A percentile compares a stretch with the other conserved stretches of the same genome.
phyloP scores from a whole-genome alignment of 2,329 filamentous ascomycete genomes.

The Fusarium abutilonis region DNA sequence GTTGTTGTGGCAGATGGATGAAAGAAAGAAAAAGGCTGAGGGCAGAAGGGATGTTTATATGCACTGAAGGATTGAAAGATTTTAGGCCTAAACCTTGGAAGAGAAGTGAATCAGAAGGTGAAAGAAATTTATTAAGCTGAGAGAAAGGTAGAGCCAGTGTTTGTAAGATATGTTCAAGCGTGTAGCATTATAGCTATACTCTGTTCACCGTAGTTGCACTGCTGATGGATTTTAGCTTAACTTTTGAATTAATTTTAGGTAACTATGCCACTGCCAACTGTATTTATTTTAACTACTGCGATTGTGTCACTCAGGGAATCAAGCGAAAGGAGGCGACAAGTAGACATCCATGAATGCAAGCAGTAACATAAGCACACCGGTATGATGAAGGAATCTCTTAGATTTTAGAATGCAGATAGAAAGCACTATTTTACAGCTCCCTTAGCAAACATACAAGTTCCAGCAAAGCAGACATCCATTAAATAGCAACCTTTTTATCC shows the following conservation, averaged over 20 bases:
- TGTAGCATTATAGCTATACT: neutral
- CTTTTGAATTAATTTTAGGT: conserved; percentile 2
- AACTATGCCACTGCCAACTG: conserved; percentile 7
- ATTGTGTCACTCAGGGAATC: neutral
- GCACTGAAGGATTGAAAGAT: neutral
- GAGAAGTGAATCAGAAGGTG: conserved; percentile 4
- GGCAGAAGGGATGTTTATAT: conserved; percentile 5
- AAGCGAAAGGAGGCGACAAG: neutral
- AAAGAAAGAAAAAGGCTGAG: neutral
- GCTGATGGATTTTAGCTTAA: neutral
- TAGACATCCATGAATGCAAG: neutral
- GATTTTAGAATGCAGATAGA: conserved; percentile 12
- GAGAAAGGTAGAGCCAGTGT: neutral
- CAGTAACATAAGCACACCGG: neutral
- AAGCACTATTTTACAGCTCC: conserved; percentile 25
- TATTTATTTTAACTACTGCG: neutral
- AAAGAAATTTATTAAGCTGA: conserved; percentile 6
- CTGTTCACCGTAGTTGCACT: neutral
- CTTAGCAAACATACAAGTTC: conserved; percentile 10
- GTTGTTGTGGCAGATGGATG: neutral
- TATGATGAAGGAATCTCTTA: neutral
- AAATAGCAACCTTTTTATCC: conserved; percentile 10
- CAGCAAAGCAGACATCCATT: conserved; percentile 5
- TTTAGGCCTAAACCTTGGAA: conserved; percentile 3
- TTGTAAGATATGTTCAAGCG: neutral